A percentile compares a stretch with the other conserved stretches of the same genome.
phyloP scores from a whole-genome alignment of 768 basidiomycete genomes.

The Piloderma croceum region DNA sequence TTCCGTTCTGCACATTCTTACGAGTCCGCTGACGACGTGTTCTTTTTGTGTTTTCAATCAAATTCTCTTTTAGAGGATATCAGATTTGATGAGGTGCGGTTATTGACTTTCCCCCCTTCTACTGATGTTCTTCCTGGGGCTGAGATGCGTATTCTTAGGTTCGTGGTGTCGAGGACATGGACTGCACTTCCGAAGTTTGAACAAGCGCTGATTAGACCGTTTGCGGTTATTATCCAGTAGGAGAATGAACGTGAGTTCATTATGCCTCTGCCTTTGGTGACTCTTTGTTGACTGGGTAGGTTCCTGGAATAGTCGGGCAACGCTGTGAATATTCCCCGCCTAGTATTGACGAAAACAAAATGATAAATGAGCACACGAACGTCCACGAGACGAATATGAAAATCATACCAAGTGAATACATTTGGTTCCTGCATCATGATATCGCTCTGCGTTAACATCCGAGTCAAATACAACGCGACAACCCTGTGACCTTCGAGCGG shows the following conservation, averaged over 20 bases:
- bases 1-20: too few relatives aligned
- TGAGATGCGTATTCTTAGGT: slow-evolving; percentile 42
- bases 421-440: slow-evolving; percentile 63
- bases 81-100: slow-evolving; percentile 52
- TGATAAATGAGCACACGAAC: background rate
- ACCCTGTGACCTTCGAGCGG: slow-evolving; percentile 81
- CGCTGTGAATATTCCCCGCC: slow-evolving; percentile 65
- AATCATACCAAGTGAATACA: slow-evolving; percentile 57
- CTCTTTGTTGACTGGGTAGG: slow-evolving; percentile 31
- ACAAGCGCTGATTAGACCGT: slow-evolving; percentile 74
- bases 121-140: slow-evolving; percentile 1
- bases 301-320: slow-evolving; percentile 72
- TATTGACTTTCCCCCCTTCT: background rate
- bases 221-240: slow-evolving; percentile 81
- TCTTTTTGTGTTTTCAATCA: too few relatives aligned
- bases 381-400: too few relatives aligned
- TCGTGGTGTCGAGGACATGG: slow-evolving; percentile 69
- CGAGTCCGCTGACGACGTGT: too few relatives aligned
- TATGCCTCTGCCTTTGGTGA: background rate
- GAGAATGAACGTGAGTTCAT: slow-evolving; percentile 79
- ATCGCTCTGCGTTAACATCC: slow-evolving; percentile 69
- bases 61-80: too few relatives aligned
- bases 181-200: slow-evolving; percentile 72
- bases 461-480: slow-evolving; percentile 71
- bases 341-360: slow-evolving; percentile 21